phyloP scores from a whole-genome alignment of 2,329 filamentous ascomycete genomes.

The Fusarium bulbicola region DNA sequence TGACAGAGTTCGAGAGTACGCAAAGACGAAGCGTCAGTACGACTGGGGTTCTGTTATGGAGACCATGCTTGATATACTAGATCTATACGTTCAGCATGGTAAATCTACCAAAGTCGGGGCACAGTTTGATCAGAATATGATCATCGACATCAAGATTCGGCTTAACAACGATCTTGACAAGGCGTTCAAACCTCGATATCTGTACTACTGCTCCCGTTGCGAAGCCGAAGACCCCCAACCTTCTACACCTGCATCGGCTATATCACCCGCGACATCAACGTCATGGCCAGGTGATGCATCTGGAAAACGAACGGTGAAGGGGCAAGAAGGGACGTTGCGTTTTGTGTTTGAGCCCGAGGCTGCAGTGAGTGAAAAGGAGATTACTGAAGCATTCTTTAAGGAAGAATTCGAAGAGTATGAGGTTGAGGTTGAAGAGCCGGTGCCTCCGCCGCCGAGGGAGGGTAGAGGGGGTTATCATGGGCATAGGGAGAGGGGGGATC shows the following conservation, averaged over 20 bases:
- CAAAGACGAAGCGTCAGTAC: slow-evolving; percentile 57
- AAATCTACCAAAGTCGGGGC: slow-evolving; percentile 78
- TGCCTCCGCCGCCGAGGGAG: slow-evolving; percentile 47
- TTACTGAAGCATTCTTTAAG: slow-evolving; percentile 74
- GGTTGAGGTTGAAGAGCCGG: slow-evolving; percentile 76
- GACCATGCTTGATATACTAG: slow-evolving; percentile 88
- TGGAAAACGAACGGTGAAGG: slow-evolving; percentile 47
- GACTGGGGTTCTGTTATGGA: slow-evolving; percentile 67
- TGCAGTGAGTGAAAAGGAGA: slow-evolving; percentile 75
- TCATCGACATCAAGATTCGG: slow-evolving; percentile 86
- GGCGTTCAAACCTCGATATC: slow-evolving; percentile 69
- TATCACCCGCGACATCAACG: slow-evolving; percentile 52
- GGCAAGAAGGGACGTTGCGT: slow-evolving; percentile 79
- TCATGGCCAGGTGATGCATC: slow-evolving; percentile 47
- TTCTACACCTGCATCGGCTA: slow-evolving; percentile 44
- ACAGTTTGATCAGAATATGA: slow-evolving; percentile 76
- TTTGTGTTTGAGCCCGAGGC: slow-evolving; percentile 88
- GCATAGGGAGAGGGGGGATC: too few relatives aligned
- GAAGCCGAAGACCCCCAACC: slow-evolving; percentile 51
- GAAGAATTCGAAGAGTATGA: slow-evolving; percentile 81
- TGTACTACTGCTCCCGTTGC: slow-evolving; percentile 66
- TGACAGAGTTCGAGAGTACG: slow-evolving; percentile 60
- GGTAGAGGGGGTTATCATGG: slow-evolving; percentile 45
- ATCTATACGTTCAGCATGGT: slow-evolving; percentile 89
- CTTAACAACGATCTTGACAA: slow-evolving; percentile 83